phyloP scores from a whole-genome alignment of 768 basidiomycete genomes.

The Mycena galericulata region DNA sequence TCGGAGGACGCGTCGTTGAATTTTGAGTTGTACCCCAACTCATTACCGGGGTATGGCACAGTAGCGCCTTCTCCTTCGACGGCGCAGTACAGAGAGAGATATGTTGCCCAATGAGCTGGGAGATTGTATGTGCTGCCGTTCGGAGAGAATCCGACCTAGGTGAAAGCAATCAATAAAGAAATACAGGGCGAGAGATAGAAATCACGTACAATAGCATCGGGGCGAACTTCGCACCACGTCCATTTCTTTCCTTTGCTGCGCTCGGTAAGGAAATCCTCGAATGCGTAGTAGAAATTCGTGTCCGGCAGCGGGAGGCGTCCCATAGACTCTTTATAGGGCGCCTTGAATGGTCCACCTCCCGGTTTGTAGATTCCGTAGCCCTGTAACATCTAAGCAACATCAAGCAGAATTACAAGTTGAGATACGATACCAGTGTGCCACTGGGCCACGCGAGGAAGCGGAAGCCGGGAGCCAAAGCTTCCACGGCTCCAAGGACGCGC shows the following conservation, averaged over 20 bases:
- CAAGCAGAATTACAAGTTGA: neutral
- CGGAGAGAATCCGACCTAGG: constrained; percentile 30
- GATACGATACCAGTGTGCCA: constrained; percentile 20
- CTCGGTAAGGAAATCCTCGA: constrained; percentile 24
- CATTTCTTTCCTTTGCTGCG: constrained; percentile 29
- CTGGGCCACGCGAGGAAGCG: constrained; percentile 22
- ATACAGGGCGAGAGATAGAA: neutral
- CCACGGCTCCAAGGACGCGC: constrained; percentile 27
- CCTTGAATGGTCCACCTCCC: constrained; percentile 23
- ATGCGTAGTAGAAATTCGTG: constrained; percentile 24
- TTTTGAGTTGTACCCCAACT: constrained; percentile 11
- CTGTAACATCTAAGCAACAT: neutral
- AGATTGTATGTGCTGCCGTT: constrained; percentile 31
- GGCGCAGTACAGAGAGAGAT: constrained; percentile 24
- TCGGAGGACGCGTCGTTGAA: constrained; percentile 32
- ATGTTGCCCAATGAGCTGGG: constrained; percentile 30
- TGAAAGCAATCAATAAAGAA: neutral
- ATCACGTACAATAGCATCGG: constrained; percentile 23
- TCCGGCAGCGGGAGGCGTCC: constrained; percentile 29
- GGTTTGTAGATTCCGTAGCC: constrained; percentile 30
- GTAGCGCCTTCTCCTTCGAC: constrained; percentile 30
- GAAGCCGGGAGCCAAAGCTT: constrained; percentile 21
- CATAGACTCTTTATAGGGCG: constrained; percentile 29
- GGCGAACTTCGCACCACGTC: constrained; percentile 29
- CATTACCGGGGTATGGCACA: constrained; percentile 27